Base-by-base conservation (phyloP, 305 asterid species). In the Lippia alba region DNA sequence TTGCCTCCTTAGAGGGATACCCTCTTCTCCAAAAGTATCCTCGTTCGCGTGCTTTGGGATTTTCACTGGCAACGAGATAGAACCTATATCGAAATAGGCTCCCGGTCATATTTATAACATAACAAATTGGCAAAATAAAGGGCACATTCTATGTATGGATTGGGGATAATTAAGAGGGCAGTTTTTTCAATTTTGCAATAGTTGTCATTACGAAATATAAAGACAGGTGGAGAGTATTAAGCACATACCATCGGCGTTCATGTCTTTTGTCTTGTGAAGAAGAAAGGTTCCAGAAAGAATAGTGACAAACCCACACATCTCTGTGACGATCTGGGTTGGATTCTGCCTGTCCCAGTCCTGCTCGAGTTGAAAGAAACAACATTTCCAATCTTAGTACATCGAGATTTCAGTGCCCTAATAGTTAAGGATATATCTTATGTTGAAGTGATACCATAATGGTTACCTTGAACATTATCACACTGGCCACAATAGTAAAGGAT, bases 401-500 rank as follows among this genome's bases (percentile, higher is more conserved):
- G 10, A 30, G 14, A 44, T 44, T 44, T 44, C 1, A 44, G 8
- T 44, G 10, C 49, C 8, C 12, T 9, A 39, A 39, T 39, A 39
- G 8, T 36, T 36, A 36, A 36, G 41, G 5, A 36, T 3, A 36
- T 36, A 36, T 36, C 41, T 36, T 24, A 24, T 24, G 30, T 24
- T 24, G 30, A 24, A 24, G 34, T 57, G 54, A 66, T 51, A 56
- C 34, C 16, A 24, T 61, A 55, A 56, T 69, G 66, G 40, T 74
- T 88, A 95, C 99, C 99, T 95, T 95, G 90, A 92, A 95, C 99
- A 95, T 95, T 77, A 95, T 95, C 65, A 95, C 97, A 66, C 99
- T 95, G 62, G 99, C 99, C 85, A 95, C 75, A 44, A 95, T 95
- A 6, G 99, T 95, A 4, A 95, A 84, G 70, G 98, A 84, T 55